Evolutionary conservation across 2,329 filamentous ascomycete species (phyloP), one percentile per base, ranked within the genome.

Genomic region (Claviceps sp.): DNA sequence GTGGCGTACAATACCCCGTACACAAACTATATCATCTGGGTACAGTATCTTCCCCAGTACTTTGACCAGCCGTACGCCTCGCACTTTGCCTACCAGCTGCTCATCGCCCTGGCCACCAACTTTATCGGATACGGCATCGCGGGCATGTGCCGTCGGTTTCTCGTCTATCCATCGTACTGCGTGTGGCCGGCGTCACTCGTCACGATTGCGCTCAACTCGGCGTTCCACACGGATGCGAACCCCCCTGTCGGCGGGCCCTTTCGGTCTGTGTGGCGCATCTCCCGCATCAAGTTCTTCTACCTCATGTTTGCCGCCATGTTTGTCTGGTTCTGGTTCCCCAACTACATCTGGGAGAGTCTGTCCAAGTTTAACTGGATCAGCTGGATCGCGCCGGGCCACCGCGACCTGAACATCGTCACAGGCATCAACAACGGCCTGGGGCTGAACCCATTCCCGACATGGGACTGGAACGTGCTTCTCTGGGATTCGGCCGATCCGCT

Each of bases 111-210:
- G 14, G 72, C 71, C 30, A 80, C 77, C 34, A 78, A 80, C 61
- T 76, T 78, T 48, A 75, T 81, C 48, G 77, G 78, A n/a, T 80
- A 78, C 56, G 78, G 77, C 26, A 69, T 80, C 57, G 77, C 78
- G n/a, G 78, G 78, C 34, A 59, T 78, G 8, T 70, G 68, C 34
- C 70, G 76, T 8, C 69, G 73, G 4, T 79, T 79, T 63, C 66
- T 80, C 37, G 76, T 80, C 17, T 77, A 76, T 53, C 76, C 76
- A 0, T 70, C 75, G 1, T 75, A 73, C 59, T 76, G 73, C 53
- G 72, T 82, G 11, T 81, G 79, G 79, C 78, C 78, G 0, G 70
- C 74, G 1, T 75, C 73, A 0, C 65, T 81, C 17, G 73, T 75
- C 17, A 78, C 73, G 10, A 77, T 78, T 50, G 74, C 75, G 10